Evolutionary conservation across 1,139 yeast genomes (phyloP), one percentile per base, ranked within the genome.

Genomic region (Geotrichum citri-aurantii): DNA sequence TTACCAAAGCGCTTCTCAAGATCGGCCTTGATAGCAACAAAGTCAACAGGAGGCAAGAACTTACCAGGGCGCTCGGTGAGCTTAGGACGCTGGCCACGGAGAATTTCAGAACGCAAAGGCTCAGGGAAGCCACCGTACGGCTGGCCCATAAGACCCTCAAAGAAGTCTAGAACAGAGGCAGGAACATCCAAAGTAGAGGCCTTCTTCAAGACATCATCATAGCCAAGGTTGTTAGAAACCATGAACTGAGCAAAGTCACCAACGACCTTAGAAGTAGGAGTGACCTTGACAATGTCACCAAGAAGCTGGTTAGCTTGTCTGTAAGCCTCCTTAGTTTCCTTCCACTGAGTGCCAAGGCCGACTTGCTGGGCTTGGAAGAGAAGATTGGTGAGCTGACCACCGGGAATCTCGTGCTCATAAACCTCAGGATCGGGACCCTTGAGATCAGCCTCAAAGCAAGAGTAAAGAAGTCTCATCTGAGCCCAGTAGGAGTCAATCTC

Each of bases 71-170:
- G 87, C 67, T 81, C 78, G 63, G 84, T 82, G 74, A 93, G 83
- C 77, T 91, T 90, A 75, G 88, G 86, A 77, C 99, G 87, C 84
- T 91, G 92, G 68, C 88, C 88, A 72, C 82, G 83, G 72, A 93
- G 83, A 63, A 93, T 82, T 73, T 92, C 88, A 52, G 96, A 80
- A 78, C 99, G 86, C 75, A 93, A 81, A 53, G 99, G 99, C 77
- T 93, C 99, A 58, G 99, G 99, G 95, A 95, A 93, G 7, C 99
- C 99, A 66, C 99, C 99, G 72, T 89, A 91, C 68, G 99, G 99
- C 69, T 93, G 93, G 72, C 99, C 99, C 91, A 95, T 93, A 71
- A 93, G 81, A 68, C 99, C 99, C 79, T 95, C 97, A 83, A 93
- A 91, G 81, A 93, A 93, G 77, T 95, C 99, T 72, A 93, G 81